phyloP scores from a whole-genome alignment of 2,329 filamentous ascomycete species.

The Cercospora citrullina region DNA sequence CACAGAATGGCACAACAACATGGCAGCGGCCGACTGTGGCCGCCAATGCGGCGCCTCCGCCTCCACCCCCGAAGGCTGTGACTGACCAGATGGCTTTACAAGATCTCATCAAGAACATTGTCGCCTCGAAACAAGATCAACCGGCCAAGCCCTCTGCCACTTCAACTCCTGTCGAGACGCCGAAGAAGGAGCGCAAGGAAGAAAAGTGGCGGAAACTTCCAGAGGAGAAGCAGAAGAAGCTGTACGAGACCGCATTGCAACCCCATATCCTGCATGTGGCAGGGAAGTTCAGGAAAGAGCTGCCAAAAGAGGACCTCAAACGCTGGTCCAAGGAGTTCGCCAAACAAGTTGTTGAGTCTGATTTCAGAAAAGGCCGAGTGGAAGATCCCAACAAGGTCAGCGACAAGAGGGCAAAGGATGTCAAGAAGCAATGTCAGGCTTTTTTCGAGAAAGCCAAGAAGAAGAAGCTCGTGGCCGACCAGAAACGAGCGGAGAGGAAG shows the following conservation, averaged over 20 bases:
- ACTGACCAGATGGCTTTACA: conserved; percentile 75
- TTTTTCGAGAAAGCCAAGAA: conserved; percentile 83
- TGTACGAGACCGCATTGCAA: conserved; percentile 89
- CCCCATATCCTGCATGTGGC: conserved; percentile 83
- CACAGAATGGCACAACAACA: conserved; percentile 71
- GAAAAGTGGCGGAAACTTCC: conserved; percentile 71
- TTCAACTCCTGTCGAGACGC: conserved; percentile 64
- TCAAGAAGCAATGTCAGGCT: conserved; percentile 79
- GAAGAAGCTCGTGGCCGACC: conserved; percentile 71
- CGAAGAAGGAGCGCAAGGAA: conserved; percentile 56
- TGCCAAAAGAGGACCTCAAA: conserved; percentile 76
- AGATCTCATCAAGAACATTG: conserved; percentile 67
- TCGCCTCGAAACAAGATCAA: conserved; percentile 64
- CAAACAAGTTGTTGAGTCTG: conserved; percentile 87
- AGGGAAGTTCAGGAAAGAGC: conserved; percentile 81
- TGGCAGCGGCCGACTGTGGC: conserved; percentile 77
- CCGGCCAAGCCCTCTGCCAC: conserved; percentile 58
- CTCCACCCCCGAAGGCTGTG: conserved; percentile 63
- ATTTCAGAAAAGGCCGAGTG: conserved; percentile 88
- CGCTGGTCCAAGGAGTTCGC: conserved; percentile 63
- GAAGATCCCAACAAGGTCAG: conserved; percentile 75
- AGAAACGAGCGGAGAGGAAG: conserved; percentile 59
- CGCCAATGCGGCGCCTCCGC: conserved; percentile 56
- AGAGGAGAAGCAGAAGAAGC: conserved; percentile 86
- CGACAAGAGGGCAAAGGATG: conserved; percentile 75